Conservation (phyloP, 768 basidiomycete species). For the Pholiota molesta region DNA sequence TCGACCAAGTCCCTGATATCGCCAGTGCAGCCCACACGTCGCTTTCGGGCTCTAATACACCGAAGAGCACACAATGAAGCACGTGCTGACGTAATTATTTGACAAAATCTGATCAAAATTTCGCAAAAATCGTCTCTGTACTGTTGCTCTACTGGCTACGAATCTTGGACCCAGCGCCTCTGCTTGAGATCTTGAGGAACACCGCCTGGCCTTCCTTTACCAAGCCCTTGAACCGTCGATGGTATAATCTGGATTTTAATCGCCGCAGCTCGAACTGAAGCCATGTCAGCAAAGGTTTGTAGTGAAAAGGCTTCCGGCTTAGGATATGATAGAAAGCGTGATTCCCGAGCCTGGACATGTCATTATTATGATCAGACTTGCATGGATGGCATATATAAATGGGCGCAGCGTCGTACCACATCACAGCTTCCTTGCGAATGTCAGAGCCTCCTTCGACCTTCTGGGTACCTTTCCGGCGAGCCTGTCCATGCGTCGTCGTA, state of each 20-base stretch:
- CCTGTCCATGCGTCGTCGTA: conserved; percentile 51
- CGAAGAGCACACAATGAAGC: not conserved
- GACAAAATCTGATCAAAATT: not conserved
- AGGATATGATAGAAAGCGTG: conserved; percentile 79
- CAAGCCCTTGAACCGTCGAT: conserved; percentile 48
- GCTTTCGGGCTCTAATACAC: not conserved
- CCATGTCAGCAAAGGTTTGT: conserved; percentile 46
- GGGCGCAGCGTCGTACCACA: conserved; percentile 53
- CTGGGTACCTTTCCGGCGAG: conserved; percentile 20
- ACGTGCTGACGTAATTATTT: not conserved
- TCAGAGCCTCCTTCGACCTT: conserved; percentile 27
- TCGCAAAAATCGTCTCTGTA: not conserved
- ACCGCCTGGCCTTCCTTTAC: conserved; percentile 47
- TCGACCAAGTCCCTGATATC: not conserved
- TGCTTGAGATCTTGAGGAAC: conserved; percentile 21
- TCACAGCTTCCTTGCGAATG: conserved; percentile 51
- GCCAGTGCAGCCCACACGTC: not conserved
- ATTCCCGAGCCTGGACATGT: conserved; percentile 66
- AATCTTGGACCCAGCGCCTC: not conserved
- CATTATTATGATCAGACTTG: conserved; percentile 5
- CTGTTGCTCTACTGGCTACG: no score
- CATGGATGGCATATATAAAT: conserved; percentile 1
- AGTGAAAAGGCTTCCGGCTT: conserved; percentile 51
- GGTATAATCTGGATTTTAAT: conserved; percentile 44
- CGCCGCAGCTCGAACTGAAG: conserved; percentile 55